Evolutionary conservation across 345 rosid species (phyloP).

Genomic region (Citrus australasica): DNA sequence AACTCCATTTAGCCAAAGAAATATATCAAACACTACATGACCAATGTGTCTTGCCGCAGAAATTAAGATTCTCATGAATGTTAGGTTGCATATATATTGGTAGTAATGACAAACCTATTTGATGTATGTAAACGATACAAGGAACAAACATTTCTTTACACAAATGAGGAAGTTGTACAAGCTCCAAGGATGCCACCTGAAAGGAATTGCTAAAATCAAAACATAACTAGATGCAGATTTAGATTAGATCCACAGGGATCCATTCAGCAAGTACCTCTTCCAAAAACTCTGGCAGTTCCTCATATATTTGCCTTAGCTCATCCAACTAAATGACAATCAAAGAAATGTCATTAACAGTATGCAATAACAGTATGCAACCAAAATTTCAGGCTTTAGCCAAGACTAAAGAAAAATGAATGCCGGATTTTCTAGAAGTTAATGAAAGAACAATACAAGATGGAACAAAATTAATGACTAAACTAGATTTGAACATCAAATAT

Average conservation of each 20-base stretch:
- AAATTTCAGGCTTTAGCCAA: conserved; percentile 3
- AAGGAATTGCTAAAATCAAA: conserved; percentile 18
- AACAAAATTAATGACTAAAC: neutral
- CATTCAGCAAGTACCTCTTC: conserved; percentile 55
- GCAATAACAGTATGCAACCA: neutral
- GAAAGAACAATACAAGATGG: neutral
- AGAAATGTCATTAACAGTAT: neutral
- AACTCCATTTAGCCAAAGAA: neutral
- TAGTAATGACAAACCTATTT: conserved; percentile 63
- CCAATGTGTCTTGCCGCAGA: neutral
- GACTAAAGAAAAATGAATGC: neutral
- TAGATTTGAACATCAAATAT: neutral
- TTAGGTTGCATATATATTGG: neutral
- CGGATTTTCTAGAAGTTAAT: neutral
- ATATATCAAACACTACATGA: neutral
- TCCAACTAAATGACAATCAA: conserved; percentile 55
- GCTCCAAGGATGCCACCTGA: conserved; percentile 78
- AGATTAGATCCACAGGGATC: conserved; percentile 14
- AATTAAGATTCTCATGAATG: neutral
- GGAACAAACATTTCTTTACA: conserved; percentile 51
- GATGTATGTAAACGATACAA: conserved; percentile 72
- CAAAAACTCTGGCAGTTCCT: conserved; percentile 87
- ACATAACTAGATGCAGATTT: conserved; percentile 6
- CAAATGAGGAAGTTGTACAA: conserved; percentile 60
- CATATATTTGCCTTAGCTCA: conserved; percentile 91